Conservation (phyloP, 352 stramenopile genomes). For the Phytopythium litorale region DNA sequence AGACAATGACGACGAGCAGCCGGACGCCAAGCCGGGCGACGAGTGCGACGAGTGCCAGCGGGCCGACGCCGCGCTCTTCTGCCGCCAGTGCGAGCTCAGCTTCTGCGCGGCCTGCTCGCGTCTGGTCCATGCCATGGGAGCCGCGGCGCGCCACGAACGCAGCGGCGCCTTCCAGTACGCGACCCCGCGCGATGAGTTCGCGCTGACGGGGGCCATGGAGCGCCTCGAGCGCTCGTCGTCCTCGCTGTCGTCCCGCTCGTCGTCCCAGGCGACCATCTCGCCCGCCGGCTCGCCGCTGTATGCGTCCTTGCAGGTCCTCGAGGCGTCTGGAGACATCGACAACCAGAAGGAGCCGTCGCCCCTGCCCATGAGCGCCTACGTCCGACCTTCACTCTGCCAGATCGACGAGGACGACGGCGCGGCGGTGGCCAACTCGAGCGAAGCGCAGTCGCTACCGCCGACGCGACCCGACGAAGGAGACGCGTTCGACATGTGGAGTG, state of each 20-base stretch:
- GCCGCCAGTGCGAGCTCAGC: conserved; percentile 40
- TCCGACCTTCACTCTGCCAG: not conserved
- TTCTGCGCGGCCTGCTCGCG: conserved; percentile 38
- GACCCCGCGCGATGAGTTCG: not conserved
- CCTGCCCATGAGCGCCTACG: not conserved
- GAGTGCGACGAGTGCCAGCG: conserved; percentile 46
- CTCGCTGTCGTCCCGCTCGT: conserved; percentile 11
- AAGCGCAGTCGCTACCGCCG: not conserved
- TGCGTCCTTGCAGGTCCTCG: not conserved
- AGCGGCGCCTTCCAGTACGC: not conserved
- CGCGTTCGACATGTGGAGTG: conserved; percentile 34
- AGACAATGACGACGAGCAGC: not conserved
- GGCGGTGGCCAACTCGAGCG: not conserved
- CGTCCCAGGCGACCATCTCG: conserved; percentile 25
- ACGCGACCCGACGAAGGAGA: conserved; percentile 8
- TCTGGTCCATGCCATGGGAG: not conserved
- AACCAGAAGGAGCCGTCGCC: conserved; percentile 1
- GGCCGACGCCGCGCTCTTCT: conserved; percentile 25
- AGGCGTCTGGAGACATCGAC: not conserved
- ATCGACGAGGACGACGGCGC: not conserved
- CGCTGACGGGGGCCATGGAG: not conserved
- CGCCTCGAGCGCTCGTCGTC: not conserved
- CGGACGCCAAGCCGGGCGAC: not conserved
- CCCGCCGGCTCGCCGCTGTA: conserved; percentile 18
- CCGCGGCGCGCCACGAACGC: not conserved